A percentile compares a stretch with the other conserved stretches of the same genome.
Conservation (phyloP, 1,284 basidiomycete genomes). For the Dichomitus squalens region DNA sequence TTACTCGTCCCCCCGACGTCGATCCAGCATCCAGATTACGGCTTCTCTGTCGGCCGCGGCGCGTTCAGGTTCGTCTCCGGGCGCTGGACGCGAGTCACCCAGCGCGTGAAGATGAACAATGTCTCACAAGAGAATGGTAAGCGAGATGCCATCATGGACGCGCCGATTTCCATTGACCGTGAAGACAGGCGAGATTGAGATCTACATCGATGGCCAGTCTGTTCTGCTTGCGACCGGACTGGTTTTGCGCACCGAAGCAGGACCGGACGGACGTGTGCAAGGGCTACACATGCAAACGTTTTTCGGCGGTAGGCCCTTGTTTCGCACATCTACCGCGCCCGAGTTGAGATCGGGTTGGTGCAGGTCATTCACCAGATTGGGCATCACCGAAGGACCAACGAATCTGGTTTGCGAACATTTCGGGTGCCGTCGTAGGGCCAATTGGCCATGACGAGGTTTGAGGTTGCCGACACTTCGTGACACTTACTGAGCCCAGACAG, state of each 20-base stretch:
- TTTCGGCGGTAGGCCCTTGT: conserved; percentile 58
- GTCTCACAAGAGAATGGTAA: conserved; percentile 48
- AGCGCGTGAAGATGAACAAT: conserved; percentile 67
- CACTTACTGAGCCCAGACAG: too few species aligned
- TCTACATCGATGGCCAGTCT: conserved; percentile 56
- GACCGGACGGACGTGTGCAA: conserved; percentile 44
- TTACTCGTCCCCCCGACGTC: conserved; percentile 52
- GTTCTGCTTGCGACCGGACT: conserved; percentile 50
- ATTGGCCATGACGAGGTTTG: conserved; percentile 12
- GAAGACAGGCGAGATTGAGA: conserved; percentile 60
- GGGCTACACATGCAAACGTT: conserved; percentile 75
- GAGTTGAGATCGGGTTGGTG: neutral
- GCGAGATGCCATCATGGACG: neutral
- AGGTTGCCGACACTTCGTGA: neutral
- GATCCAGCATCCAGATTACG: conserved; percentile 54
- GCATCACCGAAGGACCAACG: conserved; percentile 64
- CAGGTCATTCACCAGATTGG: conserved; percentile 61
- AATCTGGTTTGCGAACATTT: conserved; percentile 67
- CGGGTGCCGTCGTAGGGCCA: conserved; percentile 40
- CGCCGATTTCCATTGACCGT: neutral
- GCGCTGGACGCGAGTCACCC: conserved; percentile 59
- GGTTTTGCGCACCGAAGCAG: conserved; percentile 42
- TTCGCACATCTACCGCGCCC: neutral
- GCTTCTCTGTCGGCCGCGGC: conserved; percentile 62
- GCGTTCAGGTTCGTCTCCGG: conserved; percentile 48